Evolutionary conservation across 495 filamentous ascomycete genomes (phyloP).

Genomic region (Hypomontagnella submonticulosa): DNA sequence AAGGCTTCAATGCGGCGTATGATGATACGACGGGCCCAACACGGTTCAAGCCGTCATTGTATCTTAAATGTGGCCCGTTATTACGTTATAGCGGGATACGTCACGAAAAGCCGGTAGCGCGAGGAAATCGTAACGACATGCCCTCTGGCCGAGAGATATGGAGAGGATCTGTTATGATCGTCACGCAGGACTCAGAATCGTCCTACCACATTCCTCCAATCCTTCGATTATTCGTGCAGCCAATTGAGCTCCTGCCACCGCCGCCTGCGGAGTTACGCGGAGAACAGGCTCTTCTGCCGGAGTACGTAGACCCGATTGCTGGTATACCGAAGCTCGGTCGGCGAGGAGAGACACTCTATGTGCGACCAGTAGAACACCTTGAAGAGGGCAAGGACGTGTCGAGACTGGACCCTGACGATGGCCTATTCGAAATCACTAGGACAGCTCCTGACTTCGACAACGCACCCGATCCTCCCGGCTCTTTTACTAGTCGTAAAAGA

Average conservation of each 20-base stretch:
- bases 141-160: constrained; percentile 77
- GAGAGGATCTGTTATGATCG: constrained; percentile 94
- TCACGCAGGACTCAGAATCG: constrained; percentile 83
- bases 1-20: constrained; percentile 62
- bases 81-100: constrained; percentile 89
- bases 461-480: constrained; percentile 53
- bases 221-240: constrained; percentile 84
- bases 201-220: constrained; percentile 81
- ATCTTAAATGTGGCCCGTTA: constrained; percentile 89
- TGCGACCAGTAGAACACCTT: constrained; percentile 84
- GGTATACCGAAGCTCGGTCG: constrained; percentile 85
- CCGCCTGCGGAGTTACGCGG: constrained; percentile 75
- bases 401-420: constrained; percentile 77
- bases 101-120: constrained; percentile 55
- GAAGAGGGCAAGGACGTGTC: constrained; percentile 81
- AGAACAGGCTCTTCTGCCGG: constrained; percentile 73
- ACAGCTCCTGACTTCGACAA: constrained; percentile 54
- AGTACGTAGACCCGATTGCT: constrained; percentile 90
- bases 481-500: constrained; percentile 59
- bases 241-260: constrained; percentile 84
- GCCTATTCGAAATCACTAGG: constrained; percentile 74
- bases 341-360: constrained; percentile 82
- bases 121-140: constrained; percentile 49
- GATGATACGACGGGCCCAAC: constrained; percentile 67
- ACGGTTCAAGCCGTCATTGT: constrained; percentile 82